Base-by-base conservation (phyloP, 2,329 filamentous ascomycete species). In the Fusarium virguliforme region DNA sequence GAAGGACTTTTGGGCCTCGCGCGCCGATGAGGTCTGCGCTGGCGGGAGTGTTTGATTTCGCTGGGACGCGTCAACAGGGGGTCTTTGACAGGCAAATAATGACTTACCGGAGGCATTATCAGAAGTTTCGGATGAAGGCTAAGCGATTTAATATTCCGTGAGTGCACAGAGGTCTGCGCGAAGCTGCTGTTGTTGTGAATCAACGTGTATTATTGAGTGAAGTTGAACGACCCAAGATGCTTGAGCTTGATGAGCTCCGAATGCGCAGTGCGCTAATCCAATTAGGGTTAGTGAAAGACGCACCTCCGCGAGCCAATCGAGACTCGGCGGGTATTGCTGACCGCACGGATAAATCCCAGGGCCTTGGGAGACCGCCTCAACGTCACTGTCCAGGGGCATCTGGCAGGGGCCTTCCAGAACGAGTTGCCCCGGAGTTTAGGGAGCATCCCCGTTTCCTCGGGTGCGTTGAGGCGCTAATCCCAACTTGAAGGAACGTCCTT, bases 1-100 rank as follows among this genome's bases (percentile, higher is more conserved):
- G 83, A 97, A 96, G 35, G 92, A 90, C 77, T 91, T 92, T 54
- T 93, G 86, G 15, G 93, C 93, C 76, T 93, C 92, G 68, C 93
- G 91, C 8, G 93, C 94, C 3, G 88, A 87, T 28, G 85, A 83
- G 24, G 88, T 90, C 75, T 88, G 86, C 62, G 88, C 87, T 5
- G 86, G 84, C 1, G 88, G 88, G 2, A 89, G 84, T 6, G 87
- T 89, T 70, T 88, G 86, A 76, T 86, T 85, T 75, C 87, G 82
- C 85, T 89, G 75, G 8, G n/a, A 37, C 34, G n/a, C 18, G 66
- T 77, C 30, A 76, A 60, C 46, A 6, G 34, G 22, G 3, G 22
- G 32, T 24, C 5, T 6, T 77, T 83, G 83, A 8, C 82, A 83
- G 28, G 78, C 30, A 82, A 62, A 85, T 83, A 35, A 82, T 82